A percentile compares a stretch with the other conserved stretches of the same genome.
phyloP scores from a whole-genome alignment of 768 basidiomycete genomes.

The Amyloporia xantha region DNA sequence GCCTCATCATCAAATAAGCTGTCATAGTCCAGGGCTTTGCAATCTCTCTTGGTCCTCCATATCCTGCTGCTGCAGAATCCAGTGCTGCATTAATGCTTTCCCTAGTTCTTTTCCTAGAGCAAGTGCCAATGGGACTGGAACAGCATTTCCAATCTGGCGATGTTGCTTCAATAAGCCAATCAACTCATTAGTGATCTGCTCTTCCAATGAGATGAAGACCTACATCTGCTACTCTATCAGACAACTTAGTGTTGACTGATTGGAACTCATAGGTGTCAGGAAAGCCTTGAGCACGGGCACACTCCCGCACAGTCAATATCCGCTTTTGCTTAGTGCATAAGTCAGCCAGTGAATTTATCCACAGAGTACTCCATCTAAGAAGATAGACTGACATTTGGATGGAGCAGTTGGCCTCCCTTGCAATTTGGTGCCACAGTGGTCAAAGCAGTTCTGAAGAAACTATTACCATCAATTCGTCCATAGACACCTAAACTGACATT shows the following conservation, averaged over 20 bases:
- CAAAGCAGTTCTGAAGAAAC: constrained; percentile 57
- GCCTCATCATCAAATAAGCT: too few relatives aligned
- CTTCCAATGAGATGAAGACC: constrained; percentile 25
- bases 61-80: constrained; percentile 38
- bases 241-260: constrained; percentile 34
- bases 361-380: too few relatives aligned
- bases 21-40: constrained; percentile 11
- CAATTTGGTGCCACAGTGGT: constrained; percentile 47
- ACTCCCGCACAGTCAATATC: constrained; percentile 58
- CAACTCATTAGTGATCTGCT: constrained; percentile 6
- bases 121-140: constrained; percentile 61
- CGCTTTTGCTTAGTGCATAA: constrained; percentile 85
- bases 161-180: constrained; percentile 50
- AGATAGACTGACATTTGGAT: constrained; percentile 40
- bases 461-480: constrained; percentile 46
- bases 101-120: constrained; percentile 48
- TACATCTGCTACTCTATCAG: constrained; percentile 44
- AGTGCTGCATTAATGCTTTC: constrained; percentile 38
- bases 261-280: constrained; percentile 63
- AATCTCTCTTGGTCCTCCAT: not conserved
- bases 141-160: constrained; percentile 76
- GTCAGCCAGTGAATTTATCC: too few relatives aligned
- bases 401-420: constrained; percentile 40
- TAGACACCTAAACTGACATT: constrained; percentile 50
- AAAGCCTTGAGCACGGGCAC: constrained; percentile 73